Percentiles rank a stretch among this genome's conserved stretches.
Conservation (phyloP, 345 rosid species). For the Microthlaspi erraticum region DNA sequence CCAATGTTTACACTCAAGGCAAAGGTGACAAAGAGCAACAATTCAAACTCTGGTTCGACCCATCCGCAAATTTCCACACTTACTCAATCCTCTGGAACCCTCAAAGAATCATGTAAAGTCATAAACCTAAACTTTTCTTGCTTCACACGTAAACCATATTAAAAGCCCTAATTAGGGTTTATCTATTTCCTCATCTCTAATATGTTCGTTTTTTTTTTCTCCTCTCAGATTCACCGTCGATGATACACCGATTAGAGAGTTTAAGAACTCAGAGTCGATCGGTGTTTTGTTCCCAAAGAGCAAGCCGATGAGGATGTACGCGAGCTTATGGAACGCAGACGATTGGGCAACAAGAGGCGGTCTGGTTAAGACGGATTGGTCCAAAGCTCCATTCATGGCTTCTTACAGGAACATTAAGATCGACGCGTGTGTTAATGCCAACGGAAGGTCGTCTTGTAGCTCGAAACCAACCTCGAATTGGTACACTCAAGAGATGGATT, state of each 20-base stretch:
- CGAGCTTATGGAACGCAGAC: slow-evolving; percentile 68
- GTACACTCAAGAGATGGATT: slow-evolving; percentile 55
- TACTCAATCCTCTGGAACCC: slow-evolving; percentile 56
- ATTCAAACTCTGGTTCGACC: slow-evolving; percentile 52
- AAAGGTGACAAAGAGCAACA: slow-evolving; percentile 54
- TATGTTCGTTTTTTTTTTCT: not conserved
- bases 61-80: slow-evolving; percentile 45
- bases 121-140: slow-evolving; percentile 11
- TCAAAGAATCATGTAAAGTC: slow-evolving; percentile 47
- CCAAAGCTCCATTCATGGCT: slow-evolving; percentile 55
- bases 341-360: slow-evolving; percentile 75
- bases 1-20: slow-evolving; percentile 51
- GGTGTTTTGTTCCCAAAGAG: slow-evolving; percentile 61
- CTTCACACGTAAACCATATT: not conserved
- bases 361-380: slow-evolving; percentile 62
- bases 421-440: slow-evolving; percentile 44
- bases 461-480: slow-evolving; percentile 41
- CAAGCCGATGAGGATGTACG: slow-evolving; percentile 66
- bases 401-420: slow-evolving; percentile 48
- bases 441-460: slow-evolving; percentile 43
- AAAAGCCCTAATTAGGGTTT: slow-evolving; percentile 20
- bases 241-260: slow-evolving; percentile 63
- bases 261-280: slow-evolving; percentile 55
- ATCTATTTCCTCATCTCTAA: not conserved
- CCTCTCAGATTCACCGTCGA: slow-evolving; percentile 54